These are phyloP conservation scores for Ceriops tagal DNA, from an alignment of 345 rosid genomes.

Conservation along the genomic window DNA sequence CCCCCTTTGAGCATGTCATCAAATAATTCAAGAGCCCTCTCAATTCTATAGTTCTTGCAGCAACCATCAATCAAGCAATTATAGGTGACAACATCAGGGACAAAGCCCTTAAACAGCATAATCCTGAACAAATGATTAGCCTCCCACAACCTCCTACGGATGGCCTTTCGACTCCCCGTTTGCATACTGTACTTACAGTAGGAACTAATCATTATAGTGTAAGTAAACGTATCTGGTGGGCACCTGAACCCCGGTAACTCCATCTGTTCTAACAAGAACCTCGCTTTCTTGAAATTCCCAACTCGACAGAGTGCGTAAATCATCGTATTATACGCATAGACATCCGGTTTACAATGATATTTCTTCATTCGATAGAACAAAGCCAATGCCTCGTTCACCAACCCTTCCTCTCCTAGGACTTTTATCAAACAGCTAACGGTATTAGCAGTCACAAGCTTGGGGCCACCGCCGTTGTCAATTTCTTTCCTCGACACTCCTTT, in stretches of 20 bases:
- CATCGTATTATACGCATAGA: slow-evolving; percentile 65
- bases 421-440: slow-evolving; percentile 86
- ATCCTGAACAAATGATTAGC: slow-evolving; percentile 77
- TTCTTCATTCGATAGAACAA: slow-evolving; percentile 72
- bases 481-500: slow-evolving; percentile 41
- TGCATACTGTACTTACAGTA: slow-evolving; percentile 74
- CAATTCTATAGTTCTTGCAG: slow-evolving; percentile 65
- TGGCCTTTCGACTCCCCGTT: slow-evolving; percentile 77
- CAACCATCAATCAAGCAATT: slow-evolving; percentile 91
- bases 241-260: slow-evolving; percentile 78
- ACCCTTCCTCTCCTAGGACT: slow-evolving; percentile 88
- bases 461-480: slow-evolving; percentile 11
- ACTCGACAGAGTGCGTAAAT: slow-evolving; percentile 70
- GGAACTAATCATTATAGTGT: slow-evolving; percentile 66
- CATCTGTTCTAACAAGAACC: slow-evolving; percentile 72
- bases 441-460: slow-evolving; percentile 36
- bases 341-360: slow-evolving; percentile 70
- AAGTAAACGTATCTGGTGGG: slow-evolving; percentile 65
- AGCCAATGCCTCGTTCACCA: slow-evolving; percentile 62
- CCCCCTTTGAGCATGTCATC: slow-evolving; percentile 72
- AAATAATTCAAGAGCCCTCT: slow-evolving; percentile 70
- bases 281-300: slow-evolving; percentile 76
- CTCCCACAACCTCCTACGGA: slow-evolving; percentile 79
- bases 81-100: slow-evolving; percentile 75
- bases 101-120: slow-evolving; percentile 80